Percentiles rank a stretch among this genome's conserved stretches.
phyloP scores from a whole-genome alignment of 768 basidiomycete species.

The Daedalea quercina region DNA sequence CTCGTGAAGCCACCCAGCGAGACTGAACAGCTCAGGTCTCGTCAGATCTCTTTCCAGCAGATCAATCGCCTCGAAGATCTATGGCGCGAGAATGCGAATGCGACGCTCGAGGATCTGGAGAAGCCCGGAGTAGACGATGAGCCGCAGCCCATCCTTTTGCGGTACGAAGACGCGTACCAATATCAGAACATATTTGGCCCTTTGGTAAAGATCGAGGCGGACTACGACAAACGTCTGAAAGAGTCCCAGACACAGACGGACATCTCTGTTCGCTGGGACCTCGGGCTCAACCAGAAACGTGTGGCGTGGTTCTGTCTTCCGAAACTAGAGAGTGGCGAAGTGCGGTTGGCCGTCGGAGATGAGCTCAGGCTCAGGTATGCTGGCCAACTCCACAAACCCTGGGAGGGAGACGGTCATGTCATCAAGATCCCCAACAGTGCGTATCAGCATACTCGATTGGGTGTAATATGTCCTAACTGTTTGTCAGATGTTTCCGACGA shows the following conservation, averaged over 20 bases:
- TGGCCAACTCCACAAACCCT: constrained; percentile 85
- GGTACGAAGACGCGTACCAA: constrained; percentile 98
- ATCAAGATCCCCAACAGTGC: constrained; percentile 98
- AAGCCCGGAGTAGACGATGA: constrained; percentile 98
- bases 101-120: constrained; percentile 93
- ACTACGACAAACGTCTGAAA: constrained; percentile 96
- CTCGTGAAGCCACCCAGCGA: constrained; percentile 96
- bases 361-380: constrained; percentile 86
- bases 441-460: constrained; percentile 23
- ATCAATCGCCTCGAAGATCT: constrained; percentile 97
- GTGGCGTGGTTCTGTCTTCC: constrained; percentile 98
- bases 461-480: not conserved
- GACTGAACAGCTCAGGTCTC: constrained; percentile 90
- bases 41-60: constrained; percentile 95
- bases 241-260: constrained; percentile 98
- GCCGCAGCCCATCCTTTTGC: constrained; percentile 82
- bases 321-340: constrained; percentile 97
- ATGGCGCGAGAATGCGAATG: constrained; percentile 94
- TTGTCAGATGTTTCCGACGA: constrained; percentile 90
- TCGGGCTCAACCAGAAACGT: constrained; percentile 96
- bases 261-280: constrained; percentile 93
- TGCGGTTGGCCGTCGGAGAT: constrained; percentile 93
- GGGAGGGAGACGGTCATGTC: constrained; percentile 98
- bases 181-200: constrained; percentile 99
- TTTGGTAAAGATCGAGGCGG: constrained; percentile 98